Percentiles rank a stretch among this genome's conserved stretches.
These are phyloP conservation scores for Trichothecium sympodiale DNA, from an alignment of 2,329 filamentous ascomycete genomes.

Conservation along the genomic window DNA sequence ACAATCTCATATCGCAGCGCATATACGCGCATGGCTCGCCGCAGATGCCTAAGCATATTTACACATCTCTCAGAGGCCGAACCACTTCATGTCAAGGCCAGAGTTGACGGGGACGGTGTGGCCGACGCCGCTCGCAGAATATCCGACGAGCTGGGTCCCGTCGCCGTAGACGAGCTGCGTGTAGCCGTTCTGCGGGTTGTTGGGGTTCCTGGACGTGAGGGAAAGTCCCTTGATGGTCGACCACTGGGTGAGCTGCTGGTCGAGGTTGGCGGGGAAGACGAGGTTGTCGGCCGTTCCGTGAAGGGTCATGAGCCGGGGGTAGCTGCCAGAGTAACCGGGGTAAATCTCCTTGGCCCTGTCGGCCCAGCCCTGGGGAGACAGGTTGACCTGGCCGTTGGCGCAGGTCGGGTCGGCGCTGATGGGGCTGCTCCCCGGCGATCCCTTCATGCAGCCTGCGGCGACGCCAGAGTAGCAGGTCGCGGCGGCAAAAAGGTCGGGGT, in stretches of 20 bases:
- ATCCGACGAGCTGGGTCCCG: constrained; percentile 5
- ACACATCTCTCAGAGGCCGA: no score
- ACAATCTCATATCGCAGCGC: no score
- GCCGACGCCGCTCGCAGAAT: constrained; percentile 5
- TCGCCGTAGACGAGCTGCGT: constrained; percentile 6
- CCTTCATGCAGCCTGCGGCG: constrained; percentile 29
- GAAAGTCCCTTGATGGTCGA: constrained; percentile 4
- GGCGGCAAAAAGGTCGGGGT: constrained; percentile 34
- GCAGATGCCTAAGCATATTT: no score
- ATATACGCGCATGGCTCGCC: no score
- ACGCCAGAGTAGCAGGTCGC: constrained; percentile 32
- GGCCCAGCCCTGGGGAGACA: constrained; percentile 35
- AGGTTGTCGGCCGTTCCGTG: constrained; percentile 38
- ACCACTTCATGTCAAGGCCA: constrained; percentile 6
- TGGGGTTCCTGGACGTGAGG: constrained; percentile 1
- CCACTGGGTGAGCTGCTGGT: constrained; percentile 6
- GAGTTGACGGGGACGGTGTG: constrained; percentile 5
- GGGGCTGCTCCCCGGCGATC: constrained; percentile 4
- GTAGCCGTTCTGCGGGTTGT: constrained; percentile 5
- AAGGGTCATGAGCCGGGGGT: constrained; percentile 46
- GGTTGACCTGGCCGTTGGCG: constrained; percentile 30
- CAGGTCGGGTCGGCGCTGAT: constrained; percentile 32
- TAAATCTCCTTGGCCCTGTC: constrained; percentile 33
- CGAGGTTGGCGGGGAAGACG: constrained; percentile 4
- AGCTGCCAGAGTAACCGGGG: constrained; percentile 34